A percentile compares a stretch with the other conserved stretches of the same genome.
Evolutionary conservation across 2,329 filamentous ascomycete species (phyloP).

Genomic region (Leptodontidium sp.): DNA sequence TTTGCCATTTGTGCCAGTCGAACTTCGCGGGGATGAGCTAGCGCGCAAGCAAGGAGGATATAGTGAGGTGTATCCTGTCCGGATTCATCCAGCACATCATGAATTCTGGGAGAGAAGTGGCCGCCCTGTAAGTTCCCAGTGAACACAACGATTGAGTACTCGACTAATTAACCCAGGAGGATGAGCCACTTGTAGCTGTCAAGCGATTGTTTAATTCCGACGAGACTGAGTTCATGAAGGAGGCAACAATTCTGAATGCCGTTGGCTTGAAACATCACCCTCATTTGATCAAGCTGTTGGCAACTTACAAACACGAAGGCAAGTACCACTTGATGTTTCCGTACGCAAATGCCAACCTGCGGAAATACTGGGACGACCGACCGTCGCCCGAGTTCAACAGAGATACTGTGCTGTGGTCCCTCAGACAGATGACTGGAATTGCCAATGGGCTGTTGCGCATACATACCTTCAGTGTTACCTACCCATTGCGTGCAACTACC

Average conservation of each 20-base stretch:
- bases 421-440: conserved; percentile 45
- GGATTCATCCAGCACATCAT: conserved; percentile 38
- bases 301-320: conserved; percentile 38
- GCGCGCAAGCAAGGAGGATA: conserved; percentile 35
- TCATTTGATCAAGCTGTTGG: conserved; percentile 45
- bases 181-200: conserved; percentile 34
- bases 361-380: conserved; percentile 41
- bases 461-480: conserved; percentile 38
- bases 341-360: conserved; percentile 41
- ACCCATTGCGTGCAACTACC: conserved; percentile 11
- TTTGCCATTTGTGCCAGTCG: conserved; percentile 34
- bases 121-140: neutral
- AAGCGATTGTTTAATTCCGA: conserved; percentile 34
- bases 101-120: conserved; percentile 22
- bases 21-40: neutral
- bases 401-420: conserved; percentile 39
- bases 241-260: conserved; percentile 26
- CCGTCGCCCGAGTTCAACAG: conserved; percentile 28
- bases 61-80: conserved; percentile 36
- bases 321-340: conserved; percentile 46
- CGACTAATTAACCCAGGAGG: conserved; percentile 18
- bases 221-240: conserved; percentile 32
- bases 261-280: conserved; percentile 32
- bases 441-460: conserved; percentile 39
- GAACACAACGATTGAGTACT: neutral